Base-by-base conservation (phyloP, 1,284 basidiomycete species). In the Trichosporon ovoides region DNA sequence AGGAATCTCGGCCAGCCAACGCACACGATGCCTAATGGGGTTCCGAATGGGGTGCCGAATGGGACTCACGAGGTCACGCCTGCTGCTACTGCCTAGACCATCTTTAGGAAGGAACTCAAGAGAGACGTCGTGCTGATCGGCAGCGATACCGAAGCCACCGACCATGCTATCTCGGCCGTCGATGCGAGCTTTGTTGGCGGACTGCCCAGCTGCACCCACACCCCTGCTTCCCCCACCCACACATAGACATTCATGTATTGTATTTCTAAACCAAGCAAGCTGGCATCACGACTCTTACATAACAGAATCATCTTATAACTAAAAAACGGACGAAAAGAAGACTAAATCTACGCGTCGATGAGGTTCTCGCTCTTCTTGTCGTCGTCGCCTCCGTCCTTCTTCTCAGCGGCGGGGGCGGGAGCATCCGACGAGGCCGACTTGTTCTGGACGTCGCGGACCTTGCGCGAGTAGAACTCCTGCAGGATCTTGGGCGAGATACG, bases 401-500 rank as follows among this genome's bases (percentile, higher is more conserved):
- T 38, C 38, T 7, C 51, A 16, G 48, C 38, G 49, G 37, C 31
- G 9, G 36, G 19, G 40, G 35, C 18, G 46, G 40, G 34, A 24
- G 35, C 36, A 50, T 12, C 51, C 33, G 31, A 19, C n/a, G n/a
- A n/a, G 40, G 40, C 35, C n/a, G n/a, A n/a, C 50, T 59, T 57
- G 56, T 22, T 19, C 37, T 54, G 38, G 20, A 55, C 51, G 56
- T 63, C 58, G 53, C 57, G 57, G 53, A 50, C 53, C 57, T 64
- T 64, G 57, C 62, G 62, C 35, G 57, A 57, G 62, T 64, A 64
- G 58, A 64, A 64, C 60, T 64, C 62, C 20, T 51, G 50, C 16
- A 64, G 60, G 24, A 74, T 71, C 73, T 76, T 90, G 69, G 90
- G 90, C 71, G 85, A 91, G 81, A 94, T 91, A 69, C 95, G 88